A percentile compares a stretch with the other conserved stretches of the same genome.
Evolutionary conservation across 129 eudicot genomes (phyloP).

Genomic region (Lactuca sativa): DNA sequence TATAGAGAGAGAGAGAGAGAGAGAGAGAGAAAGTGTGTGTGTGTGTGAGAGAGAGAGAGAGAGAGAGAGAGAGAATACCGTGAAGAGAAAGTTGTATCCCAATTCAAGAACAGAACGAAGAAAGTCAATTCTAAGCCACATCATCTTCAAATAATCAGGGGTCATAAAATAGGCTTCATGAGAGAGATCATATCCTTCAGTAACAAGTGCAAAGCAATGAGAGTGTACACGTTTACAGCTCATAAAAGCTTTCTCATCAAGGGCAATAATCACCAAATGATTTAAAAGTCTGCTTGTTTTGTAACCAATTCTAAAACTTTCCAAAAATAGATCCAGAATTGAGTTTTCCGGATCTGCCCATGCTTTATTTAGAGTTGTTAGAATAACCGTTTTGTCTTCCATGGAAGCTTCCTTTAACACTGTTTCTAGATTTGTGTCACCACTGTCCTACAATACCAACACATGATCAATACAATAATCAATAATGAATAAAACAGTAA

Average conservation of each 20-base stretch:
- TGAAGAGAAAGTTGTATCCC: constrained; percentile 65
- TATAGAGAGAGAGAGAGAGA: no score
- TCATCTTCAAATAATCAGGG: constrained; percentile 62
- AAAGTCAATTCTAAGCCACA: constrained; percentile 64
- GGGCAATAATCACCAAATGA: constrained; percentile 60
- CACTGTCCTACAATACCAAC: constrained; percentile 34
- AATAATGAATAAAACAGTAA: background rate
- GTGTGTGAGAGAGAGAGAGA: background rate
- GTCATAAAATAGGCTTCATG: constrained; percentile 61
- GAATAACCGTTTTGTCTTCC: constrained; percentile 49
- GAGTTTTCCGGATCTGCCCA: constrained; percentile 56
- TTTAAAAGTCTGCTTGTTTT: constrained; percentile 49
- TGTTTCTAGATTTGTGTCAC: constrained; percentile 36
- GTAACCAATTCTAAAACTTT: constrained; percentile 56
- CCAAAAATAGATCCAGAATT: constrained; percentile 53
- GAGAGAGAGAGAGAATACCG: constrained; percentile 37
- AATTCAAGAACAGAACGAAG: constrained; percentile 60
- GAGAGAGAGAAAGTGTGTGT: background rate
- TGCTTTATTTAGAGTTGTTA: constrained; percentile 59
- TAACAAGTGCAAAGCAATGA: constrained; percentile 59
- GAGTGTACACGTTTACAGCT: constrained; percentile 45
- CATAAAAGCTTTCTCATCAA: constrained; percentile 52
- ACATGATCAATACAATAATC: constrained; percentile 13
- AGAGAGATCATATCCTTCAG: constrained; percentile 57
- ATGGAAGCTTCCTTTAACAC: constrained; percentile 56